Base-by-base conservation (phyloP, 495 filamentous ascomycete genomes). In the Penicillium ochrochloron region DNA sequence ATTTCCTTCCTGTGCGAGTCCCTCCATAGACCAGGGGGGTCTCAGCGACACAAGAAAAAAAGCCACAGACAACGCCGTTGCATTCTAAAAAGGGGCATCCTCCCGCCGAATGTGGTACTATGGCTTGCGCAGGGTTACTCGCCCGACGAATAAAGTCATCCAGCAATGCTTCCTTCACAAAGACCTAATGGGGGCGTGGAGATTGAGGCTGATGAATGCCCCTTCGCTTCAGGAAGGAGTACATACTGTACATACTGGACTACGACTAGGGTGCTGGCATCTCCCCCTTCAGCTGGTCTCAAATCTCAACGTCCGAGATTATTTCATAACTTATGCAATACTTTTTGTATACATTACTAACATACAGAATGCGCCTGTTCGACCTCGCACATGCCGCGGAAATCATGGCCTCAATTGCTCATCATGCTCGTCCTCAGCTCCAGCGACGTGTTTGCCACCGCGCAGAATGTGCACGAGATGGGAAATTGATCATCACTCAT, bases 81-180 rank as follows among this genome's bases (percentile, higher is more conserved):
- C 33, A 14, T 39, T n/a, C 59, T 54, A 19, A 61, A 61, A 61
- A 61, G 59, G 59, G 59, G n/a, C 48, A 39, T 29, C 19, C 12
- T 3, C 25, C 48, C 59, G 42, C 46, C 21, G 42, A 29, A 51
- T 35, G 29, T 51, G 29, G 42, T 51, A 56, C 31, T 23, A 6
- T 11, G 53, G 53, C 53, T 56, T 56, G 31, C 51, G 29, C 51
- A 37, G 53, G 19, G 17, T 37, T 56, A 33, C 31, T 9, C 53
- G 7, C 33, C 21, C 31, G 53, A 56, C 33, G 53, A 37, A 56
- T 54, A 7, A 34, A 54, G 51, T 54, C 31, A 17, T 54, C 11
- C 14, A 37, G 7, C 53, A 29, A 7, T 12, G 25, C 31, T 31
- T 31, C 25, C 25, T 52, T 52, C 48, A 15, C n/a, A 25, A 51